These are phyloP conservation scores for Leucoagaricus sp. DNA, from an alignment of 1,284 basidiomycete genomes.

Conservation along the genomic window DNA sequence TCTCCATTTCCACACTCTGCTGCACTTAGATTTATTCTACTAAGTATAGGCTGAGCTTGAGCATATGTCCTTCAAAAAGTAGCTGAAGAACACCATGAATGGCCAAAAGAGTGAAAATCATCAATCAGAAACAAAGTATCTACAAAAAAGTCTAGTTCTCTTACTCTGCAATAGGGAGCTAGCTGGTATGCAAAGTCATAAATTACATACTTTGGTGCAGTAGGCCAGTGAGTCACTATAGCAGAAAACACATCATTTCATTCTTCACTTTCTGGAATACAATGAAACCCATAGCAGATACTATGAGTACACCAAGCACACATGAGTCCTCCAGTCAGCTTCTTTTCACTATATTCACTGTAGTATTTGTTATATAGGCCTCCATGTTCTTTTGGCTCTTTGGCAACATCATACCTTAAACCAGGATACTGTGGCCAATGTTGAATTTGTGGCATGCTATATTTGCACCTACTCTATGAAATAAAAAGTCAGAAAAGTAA, in stretches of 20 bases:
- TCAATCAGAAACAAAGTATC: slow-evolving; percentile 35
- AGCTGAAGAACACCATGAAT: slow-evolving; percentile 29
- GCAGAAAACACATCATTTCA: slow-evolving; percentile 41
- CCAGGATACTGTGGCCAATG: slow-evolving; percentile 14
- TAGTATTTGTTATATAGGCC: too few relatives aligned
- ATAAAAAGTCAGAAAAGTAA: too few relatives aligned
- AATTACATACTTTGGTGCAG: too few relatives aligned
- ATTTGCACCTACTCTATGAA: too few relatives aligned
- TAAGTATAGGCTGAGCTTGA: slow-evolving; percentile 24
- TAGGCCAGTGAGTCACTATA: too few relatives aligned
- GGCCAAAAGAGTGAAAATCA: slow-evolving; percentile 30
- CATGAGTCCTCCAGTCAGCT: slow-evolving; percentile 21
- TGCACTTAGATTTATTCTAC: slow-evolving; percentile 31
- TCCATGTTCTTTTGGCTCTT: too few relatives aligned
- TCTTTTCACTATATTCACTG: too few relatives aligned
- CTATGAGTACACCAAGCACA: slow-evolving; percentile 36
- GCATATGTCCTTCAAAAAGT: slow-evolving; percentile 30
- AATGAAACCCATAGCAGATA: slow-evolving; percentile 42
- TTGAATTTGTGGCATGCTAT: slow-evolving; percentile 18
- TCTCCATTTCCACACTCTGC: too few relatives aligned
- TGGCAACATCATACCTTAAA: slow-evolving; percentile 3
- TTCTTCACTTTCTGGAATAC: slow-evolving; percentile 36
- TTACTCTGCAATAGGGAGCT: too few relatives aligned
- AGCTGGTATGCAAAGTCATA: too few relatives aligned
- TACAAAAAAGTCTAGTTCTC: too few relatives aligned